A percentile compares a stretch with the other conserved stretches of the same genome.
Evolutionary conservation across 2,329 filamentous ascomycete genomes (phyloP).

Genomic region (Pseudogymnoascus sp.): DNA sequence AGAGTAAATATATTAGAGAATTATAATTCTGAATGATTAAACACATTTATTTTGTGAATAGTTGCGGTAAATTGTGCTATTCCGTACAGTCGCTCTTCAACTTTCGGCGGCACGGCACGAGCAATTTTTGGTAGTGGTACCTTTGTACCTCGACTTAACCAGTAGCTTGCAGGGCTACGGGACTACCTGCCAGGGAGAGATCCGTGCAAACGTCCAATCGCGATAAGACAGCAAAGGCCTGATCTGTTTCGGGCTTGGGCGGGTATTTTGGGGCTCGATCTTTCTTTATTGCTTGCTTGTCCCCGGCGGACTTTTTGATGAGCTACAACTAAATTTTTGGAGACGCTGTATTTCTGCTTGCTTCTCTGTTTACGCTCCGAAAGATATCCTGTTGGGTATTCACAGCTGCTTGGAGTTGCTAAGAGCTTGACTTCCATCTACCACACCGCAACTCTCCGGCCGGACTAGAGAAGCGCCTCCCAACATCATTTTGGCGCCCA

Average conservation of each 20-base stretch:
- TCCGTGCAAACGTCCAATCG: constrained; percentile 3
- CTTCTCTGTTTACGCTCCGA: background rate
- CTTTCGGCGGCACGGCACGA: no score
- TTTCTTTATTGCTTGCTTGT: constrained; percentile 7
- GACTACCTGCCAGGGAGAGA: background rate
- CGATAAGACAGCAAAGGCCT: constrained; percentile 6
- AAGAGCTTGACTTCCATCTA: background rate
- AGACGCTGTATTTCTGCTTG: background rate
- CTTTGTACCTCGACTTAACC: background rate
- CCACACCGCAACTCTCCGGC: constrained; percentile 1
- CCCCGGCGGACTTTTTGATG: background rate
- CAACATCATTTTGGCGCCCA: background rate
- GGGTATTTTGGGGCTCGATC: background rate
- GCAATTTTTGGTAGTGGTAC: background rate
- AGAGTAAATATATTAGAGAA: no score
- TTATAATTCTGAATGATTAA: no score
- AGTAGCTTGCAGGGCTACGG: constrained; percentile 3
- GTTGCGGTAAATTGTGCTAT: no score
- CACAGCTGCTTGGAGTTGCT: background rate
- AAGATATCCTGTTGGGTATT: background rate
- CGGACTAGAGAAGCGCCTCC: background rate
- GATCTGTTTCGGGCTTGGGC: constrained; percentile 6
- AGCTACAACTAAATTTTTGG: background rate
- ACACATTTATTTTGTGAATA: no score
- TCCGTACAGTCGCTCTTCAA: no score